Percentiles rank a stretch among this genome's conserved stretches.
These are phyloP conservation scores for Cladosporium sp. DNA, from an alignment of 2,329 filamentous ascomycete genomes.

Conservation along the genomic window DNA sequence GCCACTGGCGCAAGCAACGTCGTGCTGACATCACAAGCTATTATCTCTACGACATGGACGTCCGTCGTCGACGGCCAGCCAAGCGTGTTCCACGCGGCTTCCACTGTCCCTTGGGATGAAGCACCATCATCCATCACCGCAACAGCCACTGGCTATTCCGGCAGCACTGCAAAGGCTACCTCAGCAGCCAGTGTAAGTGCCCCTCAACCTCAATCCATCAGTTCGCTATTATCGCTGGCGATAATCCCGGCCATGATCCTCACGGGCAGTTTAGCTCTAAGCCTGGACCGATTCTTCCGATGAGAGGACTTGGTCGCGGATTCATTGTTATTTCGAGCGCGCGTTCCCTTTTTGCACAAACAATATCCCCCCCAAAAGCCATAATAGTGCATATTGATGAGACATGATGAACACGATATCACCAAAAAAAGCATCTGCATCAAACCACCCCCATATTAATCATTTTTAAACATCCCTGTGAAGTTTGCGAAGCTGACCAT, in stretches of 20 bases:
- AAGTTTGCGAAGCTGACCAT: conserved; percentile 1
- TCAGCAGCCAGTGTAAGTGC: conserved; percentile 16
- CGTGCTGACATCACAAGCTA: conserved; percentile 4
- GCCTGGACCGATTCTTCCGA: conserved; percentile 14
- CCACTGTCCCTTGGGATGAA: conserved; percentile 9
- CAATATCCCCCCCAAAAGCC: background rate
- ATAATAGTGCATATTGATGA: conserved; percentile 15
- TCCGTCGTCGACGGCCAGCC: background rate
- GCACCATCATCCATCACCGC: conserved; percentile 13
- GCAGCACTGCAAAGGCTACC: background rate
- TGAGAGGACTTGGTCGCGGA: conserved; percentile 14
- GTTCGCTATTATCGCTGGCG: conserved; percentile 16
- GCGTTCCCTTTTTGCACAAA: conserved; percentile 12
- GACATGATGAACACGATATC: conserved; percentile 15
- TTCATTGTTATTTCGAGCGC: conserved; percentile 13
- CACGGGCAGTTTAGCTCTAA: conserved; percentile 12
- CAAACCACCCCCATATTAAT: background rate
- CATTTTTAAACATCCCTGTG: background rate
- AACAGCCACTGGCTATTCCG: background rate
- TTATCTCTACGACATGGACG: conserved; percentile 16
- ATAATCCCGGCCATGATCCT: conserved; percentile 17
- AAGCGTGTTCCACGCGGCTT: conserved; percentile 10
- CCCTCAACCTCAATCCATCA: conserved; percentile 9
- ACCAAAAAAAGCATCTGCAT: background rate
- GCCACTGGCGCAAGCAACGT: conserved; percentile 2